These are phyloP conservation scores for Musa schizocarpa DNA, from an alignment of 176 grass and related monocot species.

Conservation along the genomic window DNA sequence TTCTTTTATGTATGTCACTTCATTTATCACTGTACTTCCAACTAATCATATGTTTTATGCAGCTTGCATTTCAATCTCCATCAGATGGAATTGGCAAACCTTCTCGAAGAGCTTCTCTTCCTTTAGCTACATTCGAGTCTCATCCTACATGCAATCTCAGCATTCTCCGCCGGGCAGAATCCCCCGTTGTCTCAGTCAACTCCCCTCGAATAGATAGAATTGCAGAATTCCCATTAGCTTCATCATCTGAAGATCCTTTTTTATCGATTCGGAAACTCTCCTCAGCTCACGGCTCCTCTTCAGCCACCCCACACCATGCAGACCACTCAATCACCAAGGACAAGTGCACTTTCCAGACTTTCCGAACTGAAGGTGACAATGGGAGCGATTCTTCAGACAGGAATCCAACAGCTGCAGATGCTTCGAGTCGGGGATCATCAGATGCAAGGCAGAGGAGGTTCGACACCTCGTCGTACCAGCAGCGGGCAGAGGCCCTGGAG, in stretches of 20 bases:
- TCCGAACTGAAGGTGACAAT: constrained; percentile 28
- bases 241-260: constrained; percentile 39
- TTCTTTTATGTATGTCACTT: not conserved
- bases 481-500: constrained; percentile 80
- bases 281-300: constrained; percentile 20
- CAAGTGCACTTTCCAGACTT: constrained; percentile 78
- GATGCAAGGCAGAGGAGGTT: constrained; percentile 64
- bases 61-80: constrained; percentile 15
- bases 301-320: constrained; percentile 15
- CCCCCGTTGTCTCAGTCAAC: constrained; percentile 86
- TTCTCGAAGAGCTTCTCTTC: constrained; percentile 44
- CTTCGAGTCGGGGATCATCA: constrained; percentile 38
- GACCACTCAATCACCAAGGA: constrained; percentile 86
- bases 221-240: constrained; percentile 74
- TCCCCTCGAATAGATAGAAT: constrained; percentile 77
- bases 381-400: constrained; percentile 27
- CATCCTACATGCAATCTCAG: constrained; percentile 13
- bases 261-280: constrained; percentile 24
- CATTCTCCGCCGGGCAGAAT: constrained; percentile 43
- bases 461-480: constrained; percentile 58
- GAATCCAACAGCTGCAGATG: constrained; percentile 25
- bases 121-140: constrained; percentile 26
- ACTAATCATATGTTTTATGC: not conserved
- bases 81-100: constrained; percentile 16
- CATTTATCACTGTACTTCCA: not conserved